These are phyloP conservation scores for Neonothopanus nambi DNA, from an alignment of 1,284 basidiomycete species.

Conservation along the genomic window DNA sequence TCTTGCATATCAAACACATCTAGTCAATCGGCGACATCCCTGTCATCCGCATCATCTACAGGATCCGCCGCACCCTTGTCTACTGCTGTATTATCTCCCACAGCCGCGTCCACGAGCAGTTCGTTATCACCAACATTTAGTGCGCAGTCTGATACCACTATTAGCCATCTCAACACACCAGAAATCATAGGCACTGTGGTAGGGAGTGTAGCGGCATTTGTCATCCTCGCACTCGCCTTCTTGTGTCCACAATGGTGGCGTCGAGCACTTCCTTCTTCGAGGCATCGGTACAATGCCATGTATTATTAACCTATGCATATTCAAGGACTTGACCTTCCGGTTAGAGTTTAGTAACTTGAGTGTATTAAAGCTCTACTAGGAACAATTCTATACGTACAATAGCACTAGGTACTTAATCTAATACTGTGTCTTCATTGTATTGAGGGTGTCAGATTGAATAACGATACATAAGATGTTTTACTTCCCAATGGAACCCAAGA, in stretches of 20 bases:
- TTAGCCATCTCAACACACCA: background rate
- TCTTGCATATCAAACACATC: constrained; percentile 33
- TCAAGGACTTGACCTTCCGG: background rate
- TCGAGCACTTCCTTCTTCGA: constrained; percentile 1
- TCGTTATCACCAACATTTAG: background rate
- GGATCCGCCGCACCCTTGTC: too few relatives aligned
- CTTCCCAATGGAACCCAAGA: constrained; percentile 74
- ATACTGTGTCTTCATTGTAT: constrained; percentile 3
- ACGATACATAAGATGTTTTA: constrained; percentile 28
- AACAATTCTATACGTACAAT: constrained; percentile 10
- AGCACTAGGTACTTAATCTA: constrained; percentile 9
- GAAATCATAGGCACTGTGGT: background rate
- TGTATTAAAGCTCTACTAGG: constrained; percentile 10
- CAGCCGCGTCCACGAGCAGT: too few relatives aligned
- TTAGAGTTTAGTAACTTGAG: background rate
- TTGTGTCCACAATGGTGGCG: constrained; percentile 10
- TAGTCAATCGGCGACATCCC: background rate
- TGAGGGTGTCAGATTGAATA: constrained; percentile 19
- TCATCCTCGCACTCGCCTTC: background rate
- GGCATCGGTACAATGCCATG: background rate
- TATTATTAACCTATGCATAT: background rate
- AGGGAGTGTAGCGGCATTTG: background rate
- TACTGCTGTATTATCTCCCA: too few relatives aligned
- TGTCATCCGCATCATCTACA: background rate
- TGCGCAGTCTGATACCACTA: background rate